phyloP scores from a whole-genome alignment of 257 asterid genomes.

The Solanum verrucosum region DNA sequence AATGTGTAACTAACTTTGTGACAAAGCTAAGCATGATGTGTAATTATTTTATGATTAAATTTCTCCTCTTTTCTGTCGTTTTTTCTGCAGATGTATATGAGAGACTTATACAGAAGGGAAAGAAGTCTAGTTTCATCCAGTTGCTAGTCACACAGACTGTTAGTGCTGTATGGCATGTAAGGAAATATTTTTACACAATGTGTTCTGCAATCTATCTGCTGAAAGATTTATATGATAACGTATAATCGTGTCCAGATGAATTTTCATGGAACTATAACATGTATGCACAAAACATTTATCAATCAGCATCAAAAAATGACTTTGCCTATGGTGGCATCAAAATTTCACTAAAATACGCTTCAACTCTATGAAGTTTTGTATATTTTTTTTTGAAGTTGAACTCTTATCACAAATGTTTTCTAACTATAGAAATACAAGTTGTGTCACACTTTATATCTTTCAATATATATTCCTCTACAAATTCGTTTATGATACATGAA shows the following conservation, averaged over 20 bases:
- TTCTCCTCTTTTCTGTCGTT: neutral
- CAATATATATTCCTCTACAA: neutral
- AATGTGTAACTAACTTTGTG: neutral
- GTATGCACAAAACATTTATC: neutral
- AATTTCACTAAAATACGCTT: neutral
- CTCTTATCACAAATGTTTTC: neutral
- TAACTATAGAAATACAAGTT: neutral
- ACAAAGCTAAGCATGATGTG: neutral
- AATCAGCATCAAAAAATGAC: neutral
- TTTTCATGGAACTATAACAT: neutral
- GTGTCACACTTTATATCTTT: neutral
- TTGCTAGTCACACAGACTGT: conserved; percentile 86
- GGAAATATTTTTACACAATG: conserved; percentile 4
- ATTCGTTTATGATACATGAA: neutral
- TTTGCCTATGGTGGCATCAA: neutral
- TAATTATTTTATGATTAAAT: neutral
- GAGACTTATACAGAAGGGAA: conserved; percentile 68
- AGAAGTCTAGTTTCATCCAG: conserved; percentile 83
- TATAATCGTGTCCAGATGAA: neutral
- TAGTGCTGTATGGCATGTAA: conserved; percentile 99
- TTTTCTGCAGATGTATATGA: conserved; percentile 61
- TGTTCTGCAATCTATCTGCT: neutral
- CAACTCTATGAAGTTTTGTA: neutral
- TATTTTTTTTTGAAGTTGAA: neutral
- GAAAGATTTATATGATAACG: neutral